These are phyloP conservation scores for Leccinellum albellum DNA, from an alignment of 768 basidiomycete species.

Conservation along the genomic window DNA sequence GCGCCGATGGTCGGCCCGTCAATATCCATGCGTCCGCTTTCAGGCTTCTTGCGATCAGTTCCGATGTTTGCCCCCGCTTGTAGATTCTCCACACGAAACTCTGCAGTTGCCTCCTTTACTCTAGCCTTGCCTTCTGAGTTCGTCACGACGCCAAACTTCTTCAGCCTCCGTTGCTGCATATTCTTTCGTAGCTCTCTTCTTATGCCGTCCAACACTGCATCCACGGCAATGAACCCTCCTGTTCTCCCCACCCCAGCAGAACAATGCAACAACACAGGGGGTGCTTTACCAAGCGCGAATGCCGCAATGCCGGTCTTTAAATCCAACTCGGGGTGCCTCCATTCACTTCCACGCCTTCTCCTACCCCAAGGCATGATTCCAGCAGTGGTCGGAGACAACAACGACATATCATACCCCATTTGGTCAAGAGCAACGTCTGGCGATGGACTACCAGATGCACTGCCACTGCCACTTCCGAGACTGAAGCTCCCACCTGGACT, in stretches of 20 bases:
- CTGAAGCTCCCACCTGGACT: constrained; percentile 26
- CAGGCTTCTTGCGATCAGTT: constrained; percentile 2
- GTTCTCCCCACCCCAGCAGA: constrained; percentile 95
- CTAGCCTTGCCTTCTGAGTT: not conserved
- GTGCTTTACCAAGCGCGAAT: constrained; percentile 42
- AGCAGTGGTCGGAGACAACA: constrained; percentile 20
- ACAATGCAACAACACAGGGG: constrained; percentile 80
- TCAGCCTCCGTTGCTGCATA: constrained; percentile 20
- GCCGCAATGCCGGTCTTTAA: constrained; percentile 51
- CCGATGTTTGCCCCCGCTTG: constrained; percentile 7
- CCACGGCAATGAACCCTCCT: constrained; percentile 88
- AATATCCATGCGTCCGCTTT: constrained; percentile 23
- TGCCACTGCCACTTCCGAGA: constrained; percentile 18
- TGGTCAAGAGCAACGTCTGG: constrained; percentile 10
- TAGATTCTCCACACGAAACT: constrained; percentile 4
- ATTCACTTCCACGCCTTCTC: constrained; percentile 18
- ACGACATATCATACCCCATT: not conserved
- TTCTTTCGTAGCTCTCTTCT: constrained; percentile 50
- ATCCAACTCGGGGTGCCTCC: constrained; percentile 45
- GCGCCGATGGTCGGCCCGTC: constrained; percentile 16
- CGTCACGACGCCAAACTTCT: not conserved
- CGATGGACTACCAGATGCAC: constrained; percentile 15
- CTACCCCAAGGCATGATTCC: not conserved
- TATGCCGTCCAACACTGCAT: constrained; percentile 77
- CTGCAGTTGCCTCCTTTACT: constrained; percentile 2